A percentile compares a stretch with the other conserved stretches of the same genome.
These are phyloP conservation scores for Moelleriella libera DNA, from an alignment of 2,329 filamentous ascomycete genomes.

Conservation along the genomic window DNA sequence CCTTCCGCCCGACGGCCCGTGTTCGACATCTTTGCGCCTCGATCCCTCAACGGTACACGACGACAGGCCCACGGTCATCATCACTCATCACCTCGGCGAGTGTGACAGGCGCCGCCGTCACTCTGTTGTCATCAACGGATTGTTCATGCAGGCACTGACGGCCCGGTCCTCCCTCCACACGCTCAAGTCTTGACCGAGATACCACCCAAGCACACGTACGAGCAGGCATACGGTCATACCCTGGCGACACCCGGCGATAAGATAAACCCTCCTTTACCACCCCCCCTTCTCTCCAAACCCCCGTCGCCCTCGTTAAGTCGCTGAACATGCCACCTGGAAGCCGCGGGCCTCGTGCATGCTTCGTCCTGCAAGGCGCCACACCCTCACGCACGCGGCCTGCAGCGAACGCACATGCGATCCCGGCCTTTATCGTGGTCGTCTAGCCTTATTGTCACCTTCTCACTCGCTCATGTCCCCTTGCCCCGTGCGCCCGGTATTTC, in stretches of 20 bases:
- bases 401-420: background rate
- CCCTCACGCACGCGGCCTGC: background rate
- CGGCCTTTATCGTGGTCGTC: background rate
- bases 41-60: no score
- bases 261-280: conserved; percentile 5
- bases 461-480: background rate
- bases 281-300: conserved; percentile 13
- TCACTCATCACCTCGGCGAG: background rate
- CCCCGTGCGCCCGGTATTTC: background rate
- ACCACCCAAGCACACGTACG: background rate
- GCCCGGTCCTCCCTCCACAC: background rate
- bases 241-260: conserved; percentile 5
- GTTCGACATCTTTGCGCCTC: no score
- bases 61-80: background rate
- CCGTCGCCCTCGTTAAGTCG: conserved; percentile 27
- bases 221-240: no score
- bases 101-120: background rate
- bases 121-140: conserved; percentile 1
- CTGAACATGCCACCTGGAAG: background rate
- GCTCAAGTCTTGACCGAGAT: conserved; percentile 5
- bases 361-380: conserved; percentile 6
- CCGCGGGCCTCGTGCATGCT: background rate
- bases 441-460: background rate
- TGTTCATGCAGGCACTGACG: background rate
- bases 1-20: no score